These are phyloP conservation scores for Verbascum thapsus DNA, from an alignment of 257 asterid species.

Conservation along the genomic window DNA sequence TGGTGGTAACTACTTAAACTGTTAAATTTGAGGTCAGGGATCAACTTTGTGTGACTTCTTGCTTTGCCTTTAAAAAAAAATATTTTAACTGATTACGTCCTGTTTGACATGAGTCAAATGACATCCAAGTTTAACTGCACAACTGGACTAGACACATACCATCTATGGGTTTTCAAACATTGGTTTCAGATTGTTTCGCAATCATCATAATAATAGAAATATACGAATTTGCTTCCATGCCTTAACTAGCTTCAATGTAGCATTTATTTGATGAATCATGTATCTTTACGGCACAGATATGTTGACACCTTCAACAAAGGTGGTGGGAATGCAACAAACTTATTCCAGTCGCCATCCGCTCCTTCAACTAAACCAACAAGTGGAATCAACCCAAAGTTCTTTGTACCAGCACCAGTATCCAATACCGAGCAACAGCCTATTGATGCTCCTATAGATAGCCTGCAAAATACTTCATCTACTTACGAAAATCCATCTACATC, in stretches of 20 bases:
- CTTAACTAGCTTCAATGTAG: neutral
- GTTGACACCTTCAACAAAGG: conserved; percentile 65
- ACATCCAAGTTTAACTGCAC: too few species aligned
- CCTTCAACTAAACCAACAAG: conserved; percentile 61
- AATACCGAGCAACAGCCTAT: conserved; percentile 47
- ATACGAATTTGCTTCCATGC: neutral
- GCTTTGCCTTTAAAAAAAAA: too few species aligned
- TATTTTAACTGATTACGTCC: too few species aligned
- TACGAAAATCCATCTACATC: conserved; percentile 47
- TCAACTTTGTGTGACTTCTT: too few species aligned
- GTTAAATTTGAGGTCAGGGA: too few species aligned
- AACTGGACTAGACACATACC: too few species aligned
- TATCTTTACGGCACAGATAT: conserved; percentile 23
- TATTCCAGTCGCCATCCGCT: conserved; percentile 64
- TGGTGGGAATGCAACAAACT: conserved; percentile 59
- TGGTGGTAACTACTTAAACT: too few species aligned
- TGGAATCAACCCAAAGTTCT: conserved; percentile 62
- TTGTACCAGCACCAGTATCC: conserved; percentile 65
- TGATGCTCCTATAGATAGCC: conserved; percentile 31
- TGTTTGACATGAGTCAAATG: too few species aligned
- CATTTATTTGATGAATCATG: neutral
- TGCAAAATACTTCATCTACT: conserved; percentile 35
- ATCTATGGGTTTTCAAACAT: neutral
- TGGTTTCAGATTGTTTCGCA: neutral
- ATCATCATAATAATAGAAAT: neutral